These are phyloP conservation scores for Didymella exigua DNA, from an alignment of 2,329 filamentous ascomycete species.

Conservation along the genomic window DNA sequence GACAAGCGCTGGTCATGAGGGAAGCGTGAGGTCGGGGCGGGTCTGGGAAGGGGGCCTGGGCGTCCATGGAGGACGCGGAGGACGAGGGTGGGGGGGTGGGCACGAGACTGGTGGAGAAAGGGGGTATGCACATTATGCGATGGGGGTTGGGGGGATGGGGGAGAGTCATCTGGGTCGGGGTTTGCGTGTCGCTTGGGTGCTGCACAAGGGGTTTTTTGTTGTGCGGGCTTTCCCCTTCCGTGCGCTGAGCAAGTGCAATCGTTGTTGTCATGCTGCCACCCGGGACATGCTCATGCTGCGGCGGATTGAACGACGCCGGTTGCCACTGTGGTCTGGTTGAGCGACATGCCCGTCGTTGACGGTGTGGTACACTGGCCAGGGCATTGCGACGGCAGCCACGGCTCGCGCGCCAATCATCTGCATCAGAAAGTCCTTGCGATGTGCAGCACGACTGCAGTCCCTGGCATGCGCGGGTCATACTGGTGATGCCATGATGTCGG, in stretches of 20 bases:
- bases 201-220: not conserved
- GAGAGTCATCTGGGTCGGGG: not conserved
- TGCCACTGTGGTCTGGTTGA: slow-evolving; percentile 4
- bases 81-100: not conserved
- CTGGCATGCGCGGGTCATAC: slow-evolving; percentile 10
- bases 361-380: not conserved
- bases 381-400: not conserved
- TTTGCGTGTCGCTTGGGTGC: not conserved
- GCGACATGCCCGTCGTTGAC: not conserved
- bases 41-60: too few species aligned
- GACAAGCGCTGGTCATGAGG: too few species aligned
- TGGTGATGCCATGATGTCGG: slow-evolving; percentile 1
- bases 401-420: slow-evolving; percentile 1
- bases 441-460: slow-evolving; percentile 5
- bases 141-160: not conserved
- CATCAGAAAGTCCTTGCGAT: slow-evolving; percentile 1
- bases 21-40: too few species aligned
- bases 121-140: too few species aligned
- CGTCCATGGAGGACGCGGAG: not conserved
- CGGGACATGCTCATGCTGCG: slow-evolving; percentile 5
- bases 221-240: not conserved
- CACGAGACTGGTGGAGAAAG: slow-evolving; percentile 4
- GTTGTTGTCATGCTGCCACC: not conserved
- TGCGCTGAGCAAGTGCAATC: not conserved
- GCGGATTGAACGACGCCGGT: not conserved